These are phyloP conservation scores for Xanthoceras sorbifolium DNA, from an alignment of 345 rosid genomes.

Conservation along the genomic window DNA sequence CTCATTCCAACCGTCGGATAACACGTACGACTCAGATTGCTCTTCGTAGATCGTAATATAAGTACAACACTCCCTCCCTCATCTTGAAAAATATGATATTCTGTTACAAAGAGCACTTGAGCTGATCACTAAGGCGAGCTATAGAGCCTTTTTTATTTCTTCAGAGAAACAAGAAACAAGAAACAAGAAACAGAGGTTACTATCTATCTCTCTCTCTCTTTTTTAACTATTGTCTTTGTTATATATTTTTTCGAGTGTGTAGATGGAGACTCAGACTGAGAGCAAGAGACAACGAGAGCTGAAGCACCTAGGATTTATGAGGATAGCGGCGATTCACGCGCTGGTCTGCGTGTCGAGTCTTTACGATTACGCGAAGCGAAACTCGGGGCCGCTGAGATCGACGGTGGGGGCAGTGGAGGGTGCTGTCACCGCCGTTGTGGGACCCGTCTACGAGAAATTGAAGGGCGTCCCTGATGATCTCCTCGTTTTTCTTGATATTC, in stretches of 20 bases:
- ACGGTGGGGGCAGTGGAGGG: conserved; percentile 69
- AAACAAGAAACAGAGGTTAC: neutral
- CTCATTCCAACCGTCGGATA: conserved; percentile 42
- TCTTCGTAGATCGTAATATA: neutral
- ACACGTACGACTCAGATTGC: conserved; percentile 19
- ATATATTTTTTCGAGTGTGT: conserved; percentile 9
- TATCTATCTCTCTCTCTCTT: too few relatives aligned
- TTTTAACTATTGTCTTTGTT: neutral
- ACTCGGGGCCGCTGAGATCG: conserved; percentile 77
- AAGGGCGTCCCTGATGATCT: conserved; percentile 67
- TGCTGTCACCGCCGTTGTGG: conserved; percentile 58
- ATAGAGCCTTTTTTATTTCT: neutral
- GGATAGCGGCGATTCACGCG: conserved; percentile 57
- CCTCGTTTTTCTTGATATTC: conserved; percentile 67
- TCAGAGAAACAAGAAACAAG: neutral
- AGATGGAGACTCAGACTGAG: conserved; percentile 44
- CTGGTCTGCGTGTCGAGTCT: conserved; percentile 53
- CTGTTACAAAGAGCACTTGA: too few relatives aligned
- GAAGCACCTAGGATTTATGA: conserved; percentile 70
- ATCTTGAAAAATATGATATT: neutral
- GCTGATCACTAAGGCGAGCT: neutral
- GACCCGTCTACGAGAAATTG: conserved; percentile 65
- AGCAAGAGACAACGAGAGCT: conserved; percentile 39
- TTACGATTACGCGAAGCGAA: conserved; percentile 71
- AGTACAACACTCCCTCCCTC: neutral